Conservation (phyloP, 306 rosid genomes). For the Cucurbita pepo region DNA sequence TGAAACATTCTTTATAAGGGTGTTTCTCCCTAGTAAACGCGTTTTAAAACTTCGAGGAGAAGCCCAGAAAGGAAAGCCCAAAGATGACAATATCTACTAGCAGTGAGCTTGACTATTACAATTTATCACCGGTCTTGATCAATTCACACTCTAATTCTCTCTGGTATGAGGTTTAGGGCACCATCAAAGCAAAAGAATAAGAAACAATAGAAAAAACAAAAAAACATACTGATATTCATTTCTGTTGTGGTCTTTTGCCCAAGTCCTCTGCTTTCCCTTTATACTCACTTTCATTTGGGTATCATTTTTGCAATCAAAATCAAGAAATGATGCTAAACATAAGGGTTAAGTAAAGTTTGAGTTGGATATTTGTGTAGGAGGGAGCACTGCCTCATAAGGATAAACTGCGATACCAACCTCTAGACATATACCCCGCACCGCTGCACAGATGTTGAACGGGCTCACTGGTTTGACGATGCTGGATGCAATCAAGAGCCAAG, state of each 20-base stretch:
- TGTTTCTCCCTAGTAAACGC: too few relatives aligned
- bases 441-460: constrained; percentile 58
- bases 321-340: neutral
- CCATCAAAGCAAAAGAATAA: neutral
- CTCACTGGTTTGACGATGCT: neutral
- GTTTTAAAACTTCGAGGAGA: too few relatives aligned
- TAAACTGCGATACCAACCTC: constrained; percentile 31
- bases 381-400: constrained; percentile 65
- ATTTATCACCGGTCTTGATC: neutral
- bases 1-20: too few relatives aligned
- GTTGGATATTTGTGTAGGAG: constrained; percentile 30
- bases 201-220: neutral
- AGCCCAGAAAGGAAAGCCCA: too few relatives aligned
- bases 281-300: neutral
- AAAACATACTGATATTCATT: neutral
- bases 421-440: constrained; percentile 68
- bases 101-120: too few relatives aligned
- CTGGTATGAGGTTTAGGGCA: neutral
- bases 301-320: too few relatives aligned
- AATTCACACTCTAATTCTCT: neutral
- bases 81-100: too few relatives aligned
- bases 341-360: neutral
- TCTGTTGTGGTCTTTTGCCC: neutral
- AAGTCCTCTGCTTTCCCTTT: neutral
- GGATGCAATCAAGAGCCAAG: neutral